Evolutionary conservation across 2,329 filamentous ascomycete species (phyloP).

Genomic region (Beauveria scarabaeidicola): DNA sequence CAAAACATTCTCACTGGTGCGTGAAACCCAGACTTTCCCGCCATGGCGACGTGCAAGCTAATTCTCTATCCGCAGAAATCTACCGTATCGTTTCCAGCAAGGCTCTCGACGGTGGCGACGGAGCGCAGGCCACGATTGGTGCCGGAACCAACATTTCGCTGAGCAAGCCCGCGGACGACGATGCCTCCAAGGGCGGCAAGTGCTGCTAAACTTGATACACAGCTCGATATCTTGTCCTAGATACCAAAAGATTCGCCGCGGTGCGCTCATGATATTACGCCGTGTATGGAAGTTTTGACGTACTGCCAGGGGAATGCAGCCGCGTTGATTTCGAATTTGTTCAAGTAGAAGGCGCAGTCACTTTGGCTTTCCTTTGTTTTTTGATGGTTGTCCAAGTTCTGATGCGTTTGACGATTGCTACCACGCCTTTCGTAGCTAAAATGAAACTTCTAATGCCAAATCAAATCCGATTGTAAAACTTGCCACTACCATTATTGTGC

Average conservation of each 20-base stretch:
- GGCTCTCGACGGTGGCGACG: conserved; percentile 83
- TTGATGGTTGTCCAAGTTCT: conserved; percentile 27
- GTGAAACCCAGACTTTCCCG: conserved; percentile 19
- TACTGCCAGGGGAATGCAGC: conserved; percentile 21
- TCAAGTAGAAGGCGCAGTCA: conserved; percentile 33
- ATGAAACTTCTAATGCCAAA: conserved; percentile 21
- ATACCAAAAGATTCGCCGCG: conserved; percentile 4
- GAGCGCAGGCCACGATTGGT: conserved; percentile 68
- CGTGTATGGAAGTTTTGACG: background rate
- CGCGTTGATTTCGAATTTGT: conserved; percentile 26
- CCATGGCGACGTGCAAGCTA: conserved; percentile 4
- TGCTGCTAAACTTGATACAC: conserved; percentile 54
- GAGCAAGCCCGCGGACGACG: conserved; percentile 72
- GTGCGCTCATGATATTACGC: conserved; percentile 11
- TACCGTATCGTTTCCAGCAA: conserved; percentile 99
- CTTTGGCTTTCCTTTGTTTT: conserved; percentile 31
- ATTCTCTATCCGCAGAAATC: conserved; percentile 61
- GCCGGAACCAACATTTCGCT: conserved; percentile 78
- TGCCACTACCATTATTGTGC: too few species aligned
- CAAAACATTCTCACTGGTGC: conserved; percentile 98
- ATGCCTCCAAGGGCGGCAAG: conserved; percentile 66
- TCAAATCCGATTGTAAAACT: background rate
- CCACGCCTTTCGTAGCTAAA: conserved; percentile 31
- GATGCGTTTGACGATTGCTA: conserved; percentile 30
- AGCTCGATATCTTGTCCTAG: conserved; percentile 3